phyloP scores from a whole-genome alignment of 2,329 filamentous ascomycete species.

The Aspergillus terreus region DNA sequence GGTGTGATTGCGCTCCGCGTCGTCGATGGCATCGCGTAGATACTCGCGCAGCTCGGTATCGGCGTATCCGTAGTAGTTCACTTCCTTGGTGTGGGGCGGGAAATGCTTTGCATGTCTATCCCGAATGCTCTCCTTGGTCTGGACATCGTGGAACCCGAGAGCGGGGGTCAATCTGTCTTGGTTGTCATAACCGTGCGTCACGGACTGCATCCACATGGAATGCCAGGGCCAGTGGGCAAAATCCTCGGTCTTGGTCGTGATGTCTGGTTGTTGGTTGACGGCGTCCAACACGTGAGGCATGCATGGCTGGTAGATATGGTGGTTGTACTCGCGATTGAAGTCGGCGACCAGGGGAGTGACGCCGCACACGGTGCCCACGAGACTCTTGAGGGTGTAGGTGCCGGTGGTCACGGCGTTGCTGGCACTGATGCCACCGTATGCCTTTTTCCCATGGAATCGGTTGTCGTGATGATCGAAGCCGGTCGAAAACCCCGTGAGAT shows the following conservation, averaged over 20 bases:
- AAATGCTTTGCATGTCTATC: slow-evolving; percentile 23
- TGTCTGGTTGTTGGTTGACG: slow-evolving; percentile 21
- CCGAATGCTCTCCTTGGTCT: slow-evolving; percentile 25
- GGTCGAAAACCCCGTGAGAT: slow-evolving; percentile 23
- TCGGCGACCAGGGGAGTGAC: slow-evolving; percentile 42
- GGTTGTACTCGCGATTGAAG: slow-evolving; percentile 41
- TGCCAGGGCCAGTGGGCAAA: slow-evolving; percentile 32
- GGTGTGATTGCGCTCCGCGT: slow-evolving; percentile 26
- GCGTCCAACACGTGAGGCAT: slow-evolving; percentile 35
- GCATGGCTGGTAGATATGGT: slow-evolving; percentile 46
- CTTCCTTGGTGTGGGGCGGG: slow-evolving; percentile 21
- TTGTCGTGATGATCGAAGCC: slow-evolving; percentile 24
- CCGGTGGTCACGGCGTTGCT: slow-evolving; percentile 40
- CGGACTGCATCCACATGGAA: slow-evolving; percentile 32
- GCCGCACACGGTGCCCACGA: slow-evolving; percentile 43
- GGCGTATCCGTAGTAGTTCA: slow-evolving; percentile 32
- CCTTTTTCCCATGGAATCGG: slow-evolving; percentile 13
- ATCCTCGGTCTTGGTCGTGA: slow-evolving; percentile 19
- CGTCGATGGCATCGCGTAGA: slow-evolving; percentile 30
- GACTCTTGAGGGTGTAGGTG: slow-evolving; percentile 46
- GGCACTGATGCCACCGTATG: slow-evolving; percentile 42
- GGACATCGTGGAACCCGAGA: slow-evolving; percentile 25
- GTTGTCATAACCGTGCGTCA: slow-evolving; percentile 29
- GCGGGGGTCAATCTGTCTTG: slow-evolving; percentile 24
- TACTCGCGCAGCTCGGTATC: slow-evolving; percentile 30